Conservation (phyloP, 73 alveolate species). For the Breviolum minutum region DNA sequence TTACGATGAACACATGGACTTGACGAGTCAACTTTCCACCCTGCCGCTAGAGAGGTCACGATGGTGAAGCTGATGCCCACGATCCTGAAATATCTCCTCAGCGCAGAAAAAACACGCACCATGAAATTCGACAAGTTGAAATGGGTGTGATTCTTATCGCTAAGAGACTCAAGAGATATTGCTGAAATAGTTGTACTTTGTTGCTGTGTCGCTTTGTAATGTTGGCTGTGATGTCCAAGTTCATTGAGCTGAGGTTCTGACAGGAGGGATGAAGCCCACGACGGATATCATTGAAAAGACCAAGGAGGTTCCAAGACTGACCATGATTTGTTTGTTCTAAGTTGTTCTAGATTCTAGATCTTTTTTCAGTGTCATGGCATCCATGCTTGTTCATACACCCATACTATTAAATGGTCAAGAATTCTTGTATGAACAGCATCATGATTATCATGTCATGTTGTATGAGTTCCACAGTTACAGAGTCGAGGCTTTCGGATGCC, state of each 20-base stretch:
- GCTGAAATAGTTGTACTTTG: no score
- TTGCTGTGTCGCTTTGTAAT: background rate
- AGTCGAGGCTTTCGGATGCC: constrained; percentile 60
- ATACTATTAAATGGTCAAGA: background rate
- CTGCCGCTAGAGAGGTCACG: constrained; percentile 22
- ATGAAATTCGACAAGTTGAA: constrained; percentile 56
- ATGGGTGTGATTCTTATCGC: constrained; percentile 38
- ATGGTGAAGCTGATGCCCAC: constrained; percentile 93
- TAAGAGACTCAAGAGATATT: background rate
- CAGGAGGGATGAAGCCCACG: constrained; percentile 91
- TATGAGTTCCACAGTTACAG: background rate
- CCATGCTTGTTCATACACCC: background rate
- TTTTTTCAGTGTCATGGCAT: background rate
- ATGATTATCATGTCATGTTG: background rate
- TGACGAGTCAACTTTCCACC: background rate
- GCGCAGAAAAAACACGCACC: constrained; percentile 78
- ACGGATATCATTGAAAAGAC: constrained; percentile 55
- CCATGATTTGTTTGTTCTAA: background rate
- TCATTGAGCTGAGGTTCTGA: background rate
- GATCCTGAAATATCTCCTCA: constrained; percentile 59
- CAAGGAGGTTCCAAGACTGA: constrained; percentile 12
- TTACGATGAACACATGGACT: background rate
- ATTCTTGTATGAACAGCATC: no score
- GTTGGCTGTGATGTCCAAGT: background rate
- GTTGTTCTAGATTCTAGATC: background rate